Evolutionary conservation across 495 filamentous ascomycete genomes (phyloP).

Genomic region (Daldinia grandis): DNA sequence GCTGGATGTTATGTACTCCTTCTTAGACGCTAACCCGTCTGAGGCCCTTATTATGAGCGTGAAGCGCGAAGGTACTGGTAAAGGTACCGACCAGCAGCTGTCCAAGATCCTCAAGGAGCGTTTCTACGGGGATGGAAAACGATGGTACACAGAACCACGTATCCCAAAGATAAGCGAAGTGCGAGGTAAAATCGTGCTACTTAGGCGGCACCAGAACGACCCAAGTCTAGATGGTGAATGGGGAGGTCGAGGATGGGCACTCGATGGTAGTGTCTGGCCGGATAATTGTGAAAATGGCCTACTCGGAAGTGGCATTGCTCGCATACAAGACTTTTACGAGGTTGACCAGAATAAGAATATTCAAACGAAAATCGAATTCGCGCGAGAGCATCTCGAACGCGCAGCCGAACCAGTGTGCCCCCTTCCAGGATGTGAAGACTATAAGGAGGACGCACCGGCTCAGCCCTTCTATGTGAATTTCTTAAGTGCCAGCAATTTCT

Average conservation of each 20-base stretch:
- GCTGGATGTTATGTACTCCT: slow-evolving; percentile 71
- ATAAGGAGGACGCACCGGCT: slow-evolving; percentile 41
- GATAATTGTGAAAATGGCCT: slow-evolving; percentile 85
- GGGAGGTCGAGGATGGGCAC: slow-evolving; percentile 74
- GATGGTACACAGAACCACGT: slow-evolving; percentile 82
- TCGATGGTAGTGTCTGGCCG: slow-evolving; percentile 85
- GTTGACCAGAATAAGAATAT: slow-evolving; percentile 79
- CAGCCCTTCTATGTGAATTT: slow-evolving; percentile 91
- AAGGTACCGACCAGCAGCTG: slow-evolving; percentile 80
- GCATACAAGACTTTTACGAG: slow-evolving; percentile 96
- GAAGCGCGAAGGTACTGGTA: slow-evolving; percentile 89
- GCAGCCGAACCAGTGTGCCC: slow-evolving; percentile 60
- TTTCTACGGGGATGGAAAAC: slow-evolving; percentile 67
- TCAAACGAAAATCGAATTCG: slow-evolving; percentile 77
- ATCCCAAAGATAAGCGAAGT: slow-evolving; percentile 84
- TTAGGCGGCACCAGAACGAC: slow-evolving; percentile 79
- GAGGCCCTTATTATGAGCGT: slow-evolving; percentile 88
- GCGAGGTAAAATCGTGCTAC: slow-evolving; percentile 82
- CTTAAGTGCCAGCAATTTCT: slow-evolving; percentile 90
- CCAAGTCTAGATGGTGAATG: slow-evolving; percentile 66
- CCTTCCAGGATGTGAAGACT: slow-evolving; percentile 41
- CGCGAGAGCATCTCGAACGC: slow-evolving; percentile 76
- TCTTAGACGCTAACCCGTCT: slow-evolving; percentile 78
- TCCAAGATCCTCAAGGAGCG: slow-evolving; percentile 72
- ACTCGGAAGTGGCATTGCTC: slow-evolving; percentile 76